Percentiles rank a stretch among this genome's conserved stretches.
These are phyloP conservation scores for Quercus rubra DNA, from an alignment of 306 rosid species.

Conservation along the genomic window DNA sequence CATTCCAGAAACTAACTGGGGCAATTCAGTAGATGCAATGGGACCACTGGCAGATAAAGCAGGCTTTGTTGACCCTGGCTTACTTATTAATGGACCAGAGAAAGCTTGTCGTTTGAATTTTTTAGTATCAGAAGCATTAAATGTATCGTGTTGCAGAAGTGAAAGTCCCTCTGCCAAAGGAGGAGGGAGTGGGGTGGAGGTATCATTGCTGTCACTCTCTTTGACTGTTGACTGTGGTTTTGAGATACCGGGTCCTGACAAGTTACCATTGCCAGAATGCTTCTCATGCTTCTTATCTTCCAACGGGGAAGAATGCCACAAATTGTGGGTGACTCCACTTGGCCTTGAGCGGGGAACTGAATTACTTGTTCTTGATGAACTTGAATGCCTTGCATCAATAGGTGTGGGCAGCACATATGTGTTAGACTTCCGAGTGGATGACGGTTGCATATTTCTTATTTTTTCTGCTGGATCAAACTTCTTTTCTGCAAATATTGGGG, in stretches of 20 bases:
- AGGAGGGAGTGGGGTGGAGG: slow-evolving; percentile 55
- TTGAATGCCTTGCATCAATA: slow-evolving; percentile 48
- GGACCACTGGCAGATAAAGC: slow-evolving; percentile 36
- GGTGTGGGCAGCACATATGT: slow-evolving; percentile 89
- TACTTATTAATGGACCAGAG: slow-evolving; percentile 71
- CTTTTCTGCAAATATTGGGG: slow-evolving; percentile 74
- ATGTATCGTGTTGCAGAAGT: slow-evolving; percentile 42
- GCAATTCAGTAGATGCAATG: slow-evolving; percentile 32
- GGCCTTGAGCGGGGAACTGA: slow-evolving; percentile 42
- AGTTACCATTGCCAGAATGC: slow-evolving; percentile 41
- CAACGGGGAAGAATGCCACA: slow-evolving; percentile 80
- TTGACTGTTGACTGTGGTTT: slow-evolving; percentile 42
- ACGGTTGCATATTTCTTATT: slow-evolving; percentile 46
- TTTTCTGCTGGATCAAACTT: slow-evolving; percentile 84
- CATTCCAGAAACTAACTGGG: slow-evolving; percentile 42
- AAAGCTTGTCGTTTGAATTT: slow-evolving; percentile 59
- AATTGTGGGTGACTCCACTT: slow-evolving; percentile 50
- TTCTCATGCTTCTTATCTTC: slow-evolving; percentile 59
- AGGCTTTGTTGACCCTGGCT: slow-evolving; percentile 53
- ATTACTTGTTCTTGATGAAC: slow-evolving; percentile 31
- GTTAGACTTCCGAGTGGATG: slow-evolving; percentile 49
- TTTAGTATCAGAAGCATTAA: slow-evolving; percentile 43
- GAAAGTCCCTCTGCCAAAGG: slow-evolving; percentile 56
- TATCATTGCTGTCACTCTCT: slow-evolving; percentile 51
- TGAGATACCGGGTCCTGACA: slow-evolving; percentile 34